A percentile compares a stretch with the other conserved stretches of the same genome.
phyloP scores from a whole-genome alignment of 78 protist genomes.

The Dictyostelium citrinum region DNA sequence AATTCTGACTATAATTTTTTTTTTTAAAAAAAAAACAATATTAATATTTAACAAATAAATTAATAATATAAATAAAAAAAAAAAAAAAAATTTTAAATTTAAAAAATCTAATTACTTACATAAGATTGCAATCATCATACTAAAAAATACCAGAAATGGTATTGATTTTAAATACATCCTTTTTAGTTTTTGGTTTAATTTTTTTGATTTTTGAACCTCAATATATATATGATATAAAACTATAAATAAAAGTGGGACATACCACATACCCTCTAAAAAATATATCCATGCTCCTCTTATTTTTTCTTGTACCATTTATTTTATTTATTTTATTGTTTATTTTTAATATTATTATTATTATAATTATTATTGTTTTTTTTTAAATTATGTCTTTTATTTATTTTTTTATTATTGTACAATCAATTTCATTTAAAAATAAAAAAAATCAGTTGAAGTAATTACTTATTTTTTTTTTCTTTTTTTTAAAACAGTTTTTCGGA shows the following conservation, averaged over 20 bases:
- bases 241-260: constrained; percentile 18
- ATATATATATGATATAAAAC: neutral
- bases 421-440: no score
- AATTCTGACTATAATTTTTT: constrained; percentile 52
- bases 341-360: no score
- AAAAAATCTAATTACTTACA: neutral
- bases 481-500: no score
- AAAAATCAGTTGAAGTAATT: no score
- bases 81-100: neutral
- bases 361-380: no score
- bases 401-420: no score
- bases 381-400: no score
- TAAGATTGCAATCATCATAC: constrained; percentile 4
- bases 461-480: no score
- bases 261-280: constrained; percentile 3
- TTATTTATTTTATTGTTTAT: no score
- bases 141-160: constrained; percentile 23
- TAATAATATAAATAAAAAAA: neutral
- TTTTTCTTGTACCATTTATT: neutral
- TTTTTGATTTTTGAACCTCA: constrained; percentile 3
- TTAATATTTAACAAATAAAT: neutral
- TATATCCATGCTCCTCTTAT: constrained; percentile 27
- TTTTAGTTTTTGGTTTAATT: neutral
- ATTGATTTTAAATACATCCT: constrained; percentile 42
- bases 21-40: neutral